Conservation (phyloP, 257 asterid species). For the Petrea volubilis region DNA sequence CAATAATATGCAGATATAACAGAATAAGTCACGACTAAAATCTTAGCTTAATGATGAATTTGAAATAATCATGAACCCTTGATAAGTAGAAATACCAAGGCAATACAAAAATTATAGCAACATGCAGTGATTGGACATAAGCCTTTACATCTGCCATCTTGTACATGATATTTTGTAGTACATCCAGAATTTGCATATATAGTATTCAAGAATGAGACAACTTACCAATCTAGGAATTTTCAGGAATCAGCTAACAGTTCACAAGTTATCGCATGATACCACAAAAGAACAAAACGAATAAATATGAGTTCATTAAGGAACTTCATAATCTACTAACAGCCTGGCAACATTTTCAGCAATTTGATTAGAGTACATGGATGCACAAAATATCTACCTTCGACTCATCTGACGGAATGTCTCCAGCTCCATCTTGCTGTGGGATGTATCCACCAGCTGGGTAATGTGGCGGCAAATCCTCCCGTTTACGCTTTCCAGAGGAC, state of each 20-base stretch:
- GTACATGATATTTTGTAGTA: neutral
- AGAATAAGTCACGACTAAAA: neutral
- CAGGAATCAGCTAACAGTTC: conserved; percentile 14
- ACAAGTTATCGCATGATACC: neutral
- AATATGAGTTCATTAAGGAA: conserved; percentile 8
- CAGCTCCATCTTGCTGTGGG: conserved; percentile 98
- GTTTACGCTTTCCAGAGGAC: conserved; percentile 79
- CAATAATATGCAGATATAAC: neutral
- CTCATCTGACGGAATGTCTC: conserved; percentile 48
- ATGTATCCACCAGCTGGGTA: conserved; percentile 72
- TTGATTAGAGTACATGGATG: conserved; percentile 1
- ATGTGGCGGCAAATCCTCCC: conserved; percentile 76
- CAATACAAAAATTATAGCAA: neutral
- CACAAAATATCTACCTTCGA: conserved; percentile 46
- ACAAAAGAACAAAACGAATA: conserved; percentile 9
- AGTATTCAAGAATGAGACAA: conserved; percentile 14
- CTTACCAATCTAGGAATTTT: neutral
- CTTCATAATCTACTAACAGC: neutral
- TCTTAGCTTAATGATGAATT: neutral
- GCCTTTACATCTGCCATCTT: neutral
- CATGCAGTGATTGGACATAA: neutral
- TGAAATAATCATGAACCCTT: neutral
- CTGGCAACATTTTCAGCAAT: conserved; percentile 6
- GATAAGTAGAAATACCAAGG: neutral
- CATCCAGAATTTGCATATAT: neutral